Percentiles rank a stretch among this genome's conserved stretches.
Evolutionary conservation across 1,139 yeast genomes (phyloP).

Genomic region (Yamadazyma atmosphaerica): DNA sequence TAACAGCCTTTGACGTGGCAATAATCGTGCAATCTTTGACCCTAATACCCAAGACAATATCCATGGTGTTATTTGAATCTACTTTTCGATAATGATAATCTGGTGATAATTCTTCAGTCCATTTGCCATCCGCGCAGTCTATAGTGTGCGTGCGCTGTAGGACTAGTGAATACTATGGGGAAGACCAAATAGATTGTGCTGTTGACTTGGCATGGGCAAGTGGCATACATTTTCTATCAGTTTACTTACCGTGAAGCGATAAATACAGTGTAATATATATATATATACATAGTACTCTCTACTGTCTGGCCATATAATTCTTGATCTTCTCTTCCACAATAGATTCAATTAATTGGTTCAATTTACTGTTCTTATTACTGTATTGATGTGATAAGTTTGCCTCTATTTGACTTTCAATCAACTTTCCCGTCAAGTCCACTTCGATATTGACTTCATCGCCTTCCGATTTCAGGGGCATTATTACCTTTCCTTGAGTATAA

Average conservation of each 20-base stretch:
- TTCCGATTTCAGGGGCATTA: slow-evolving; percentile 61
- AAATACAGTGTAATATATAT: background rate
- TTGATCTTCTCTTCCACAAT: slow-evolving; percentile 53
- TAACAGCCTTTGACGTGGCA: slow-evolving; percentile 92
- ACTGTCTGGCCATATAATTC: slow-evolving; percentile 8
- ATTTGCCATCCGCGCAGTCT: slow-evolving; percentile 11
- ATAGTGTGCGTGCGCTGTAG: background rate
- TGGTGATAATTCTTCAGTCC: background rate
- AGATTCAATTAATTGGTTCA: slow-evolving; percentile 44
- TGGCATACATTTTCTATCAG: too few species aligned
- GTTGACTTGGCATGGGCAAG: too few species aligned
- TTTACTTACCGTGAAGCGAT: too few species aligned
- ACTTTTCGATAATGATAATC: too few species aligned
- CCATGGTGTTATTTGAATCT: slow-evolving; percentile 52
- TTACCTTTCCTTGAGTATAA: slow-evolving; percentile 83
- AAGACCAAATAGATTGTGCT: too few species aligned
- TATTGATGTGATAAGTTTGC: slow-evolving; percentile 57
- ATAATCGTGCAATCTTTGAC: slow-evolving; percentile 78
- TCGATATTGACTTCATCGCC: slow-evolving; percentile 83
- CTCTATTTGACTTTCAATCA: slow-evolving; percentile 82
- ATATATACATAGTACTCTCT: too few species aligned
- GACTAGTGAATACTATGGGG: background rate
- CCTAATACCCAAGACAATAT: slow-evolving; percentile 83
- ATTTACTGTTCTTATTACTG: slow-evolving; percentile 37
- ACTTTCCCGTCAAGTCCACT: slow-evolving; percentile 91